Evolutionary conservation across 2,329 filamentous ascomycete species (phyloP).

Genomic region (Cordyceps pruinosa): DNA sequence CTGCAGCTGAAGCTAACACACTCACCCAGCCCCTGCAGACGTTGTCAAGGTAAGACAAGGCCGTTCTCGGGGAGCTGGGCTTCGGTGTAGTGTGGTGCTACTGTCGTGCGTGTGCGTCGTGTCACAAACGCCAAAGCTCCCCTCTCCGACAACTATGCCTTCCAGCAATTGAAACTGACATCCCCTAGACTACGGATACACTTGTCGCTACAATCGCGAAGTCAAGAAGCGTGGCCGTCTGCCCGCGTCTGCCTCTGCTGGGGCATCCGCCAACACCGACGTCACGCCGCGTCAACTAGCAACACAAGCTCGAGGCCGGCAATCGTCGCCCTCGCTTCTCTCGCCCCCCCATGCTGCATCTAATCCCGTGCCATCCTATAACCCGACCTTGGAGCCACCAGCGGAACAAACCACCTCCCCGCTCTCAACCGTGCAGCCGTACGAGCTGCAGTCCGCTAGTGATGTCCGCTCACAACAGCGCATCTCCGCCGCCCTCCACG

Average conservation of each 20-base stretch:
- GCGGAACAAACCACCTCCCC: background rate
- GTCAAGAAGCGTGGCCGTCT: conserved; percentile 31
- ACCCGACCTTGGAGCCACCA: background rate
- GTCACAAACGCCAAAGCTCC: background rate
- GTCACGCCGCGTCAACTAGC: background rate
- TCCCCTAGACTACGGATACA: conserved; percentile 30
- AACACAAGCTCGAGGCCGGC: background rate
- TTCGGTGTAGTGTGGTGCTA: background rate
- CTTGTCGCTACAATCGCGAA: conserved; percentile 30
- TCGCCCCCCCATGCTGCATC: background rate
- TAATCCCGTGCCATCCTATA: background rate
- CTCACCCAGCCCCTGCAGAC: conserved; percentile 22
- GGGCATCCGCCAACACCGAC: background rate
- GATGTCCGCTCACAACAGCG: conserved; percentile 12
- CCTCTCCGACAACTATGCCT: too few relatives aligned
- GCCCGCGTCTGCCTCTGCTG: conserved; percentile 19
- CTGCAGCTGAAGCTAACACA: background rate
- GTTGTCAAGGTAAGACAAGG: conserved; percentile 28
- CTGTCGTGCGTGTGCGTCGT: background rate
- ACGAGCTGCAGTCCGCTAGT: background rate
- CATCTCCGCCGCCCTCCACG: conserved; percentile 16
- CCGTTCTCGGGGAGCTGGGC: background rate
- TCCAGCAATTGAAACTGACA: background rate
- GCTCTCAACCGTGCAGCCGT: conserved; percentile 1
- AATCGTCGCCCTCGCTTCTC: background rate